Percentiles rank a stretch among this genome's conserved stretches.
Conservation (phyloP, 139 green algal genomes). For the Mychonastes homosphaera region DNA sequence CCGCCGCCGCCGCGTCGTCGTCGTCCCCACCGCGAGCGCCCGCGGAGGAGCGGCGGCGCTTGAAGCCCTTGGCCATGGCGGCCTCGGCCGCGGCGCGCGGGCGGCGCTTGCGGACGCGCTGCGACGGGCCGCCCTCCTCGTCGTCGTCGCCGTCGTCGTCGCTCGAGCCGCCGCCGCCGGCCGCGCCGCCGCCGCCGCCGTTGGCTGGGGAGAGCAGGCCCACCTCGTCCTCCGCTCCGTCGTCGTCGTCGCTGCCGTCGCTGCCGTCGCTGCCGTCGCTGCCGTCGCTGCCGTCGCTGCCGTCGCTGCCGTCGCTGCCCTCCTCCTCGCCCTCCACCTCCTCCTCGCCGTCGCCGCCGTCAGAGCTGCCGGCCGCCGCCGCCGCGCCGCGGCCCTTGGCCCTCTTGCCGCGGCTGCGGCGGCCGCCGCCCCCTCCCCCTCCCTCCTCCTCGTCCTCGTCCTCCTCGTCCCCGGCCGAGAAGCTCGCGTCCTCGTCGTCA, state of each 20-base stretch:
- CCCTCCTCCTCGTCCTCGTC: not conserved
- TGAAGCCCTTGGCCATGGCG: not conserved
- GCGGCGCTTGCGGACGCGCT: not conserved
- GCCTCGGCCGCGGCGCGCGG: not conserved
- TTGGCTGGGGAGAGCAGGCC: not conserved
- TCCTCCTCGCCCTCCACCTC: too few species aligned
- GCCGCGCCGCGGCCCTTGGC: conserved; percentile 5
- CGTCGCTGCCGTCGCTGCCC: not conserved
- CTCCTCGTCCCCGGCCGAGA: too few species aligned
- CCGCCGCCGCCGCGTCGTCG: not conserved
- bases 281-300: not conserved
- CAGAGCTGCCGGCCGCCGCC: conserved; percentile 1
- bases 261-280: not conserved
- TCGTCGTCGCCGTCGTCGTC: not conserved
- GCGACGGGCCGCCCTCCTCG: not conserved
- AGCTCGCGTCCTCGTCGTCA: conserved; percentile 30
- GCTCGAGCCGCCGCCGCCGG: not conserved
- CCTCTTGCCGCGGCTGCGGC: not conserved
- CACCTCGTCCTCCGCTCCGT: not conserved
- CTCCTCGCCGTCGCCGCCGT: too few species aligned
- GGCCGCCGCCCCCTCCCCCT: not conserved
- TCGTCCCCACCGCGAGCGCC: not conserved
- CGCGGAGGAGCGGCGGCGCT: not conserved
- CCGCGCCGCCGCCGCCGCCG: conserved; percentile 9
- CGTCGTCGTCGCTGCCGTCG: conserved; percentile 2